Evolutionary conservation across 805 yeast species (phyloP), one percentile per base, ranked within the genome.

Genomic region (Deakozyma indianensis): DNA sequence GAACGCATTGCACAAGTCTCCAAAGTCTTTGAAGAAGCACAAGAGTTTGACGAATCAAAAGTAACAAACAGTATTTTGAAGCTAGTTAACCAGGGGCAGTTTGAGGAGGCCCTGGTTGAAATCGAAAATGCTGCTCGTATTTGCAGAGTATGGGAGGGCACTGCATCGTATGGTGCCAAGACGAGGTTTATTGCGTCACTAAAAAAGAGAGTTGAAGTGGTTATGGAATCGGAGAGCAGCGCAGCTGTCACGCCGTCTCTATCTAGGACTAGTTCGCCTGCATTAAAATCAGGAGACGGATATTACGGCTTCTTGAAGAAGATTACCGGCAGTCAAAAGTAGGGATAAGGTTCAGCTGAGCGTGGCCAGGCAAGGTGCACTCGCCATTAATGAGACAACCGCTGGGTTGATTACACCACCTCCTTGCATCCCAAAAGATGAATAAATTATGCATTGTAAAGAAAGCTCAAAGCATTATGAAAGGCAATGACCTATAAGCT

Each of bases 121-220:
- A 43, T 56, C 1, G 55, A 49, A 20, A 24, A 45, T 1, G 41
- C 50, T 2, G 47, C 38, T 1, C 44, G 47, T 14, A 40, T 56
- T 23, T 45, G 45, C 29, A 44, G 43, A 22, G 50, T 57, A 5
- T 57, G 61, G 61, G 51, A 56, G 22, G 60, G 59, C 9, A 56
- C 61, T 1, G 29, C 47, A 7, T 43, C 43, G 9, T 50, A 53
- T 28, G 38, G 43, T 2, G 3, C 44, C 9, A 41, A 51, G n/a
- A 27, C 45, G n/a, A 51, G 49, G 48, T 55, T 55, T 22, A 42
- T 56, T 5, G 45, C 50, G n/a, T 45, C 50, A 2, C 48, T 56
- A 22, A 49, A 53, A 22, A 51, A 50, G 32, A 38, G 52, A 9
- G 48, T 53, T 7, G 56, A 53, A 21, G 46, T 45, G 16, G 27